Evolutionary conservation across 768 basidiomycete species (phyloP).

Genomic region (Hebeloma cylindrosporum): DNA sequence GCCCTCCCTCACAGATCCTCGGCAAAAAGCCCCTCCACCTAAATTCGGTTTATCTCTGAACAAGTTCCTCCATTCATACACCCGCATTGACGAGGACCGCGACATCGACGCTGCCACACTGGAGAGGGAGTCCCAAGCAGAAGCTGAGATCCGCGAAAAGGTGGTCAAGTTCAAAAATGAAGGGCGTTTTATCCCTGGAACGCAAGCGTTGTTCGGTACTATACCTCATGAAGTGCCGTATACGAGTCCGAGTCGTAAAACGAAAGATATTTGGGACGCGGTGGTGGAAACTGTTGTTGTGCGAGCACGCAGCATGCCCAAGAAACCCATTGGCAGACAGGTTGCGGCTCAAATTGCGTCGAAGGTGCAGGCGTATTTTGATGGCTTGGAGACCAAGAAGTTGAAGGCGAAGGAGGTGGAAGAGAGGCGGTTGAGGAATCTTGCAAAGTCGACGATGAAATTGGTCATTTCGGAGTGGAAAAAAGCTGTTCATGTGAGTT

Average conservation of each 20-base stretch:
- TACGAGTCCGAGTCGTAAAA: slow-evolving; percentile 31
- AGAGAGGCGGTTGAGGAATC: slow-evolving; percentile 60
- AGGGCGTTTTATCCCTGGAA: slow-evolving; percentile 41
- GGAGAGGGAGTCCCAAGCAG: slow-evolving; percentile 23
- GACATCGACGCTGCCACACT: slow-evolving; percentile 41
- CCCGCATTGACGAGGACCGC: slow-evolving; percentile 40
- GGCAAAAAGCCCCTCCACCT: slow-evolving; percentile 59
- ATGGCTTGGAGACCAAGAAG: slow-evolving; percentile 58
- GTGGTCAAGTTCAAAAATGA: slow-evolving; percentile 34
- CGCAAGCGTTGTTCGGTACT: slow-evolving; percentile 34
- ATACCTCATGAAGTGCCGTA: slow-evolving; percentile 25
- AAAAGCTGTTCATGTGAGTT: slow-evolving; percentile 77
- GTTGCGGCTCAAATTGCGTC: slow-evolving; percentile 58
- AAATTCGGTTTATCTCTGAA: slow-evolving; percentile 54
- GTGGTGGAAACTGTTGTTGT: slow-evolving; percentile 49
- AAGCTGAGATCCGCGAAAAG: slow-evolving; percentile 36
- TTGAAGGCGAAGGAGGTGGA: slow-evolving; percentile 59
- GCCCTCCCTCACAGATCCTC: slow-evolving; percentile 60
- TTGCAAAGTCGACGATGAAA: slow-evolving; percentile 73
- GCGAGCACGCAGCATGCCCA: slow-evolving; percentile 24
- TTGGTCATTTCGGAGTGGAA: slow-evolving; percentile 82
- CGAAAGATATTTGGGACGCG: slow-evolving; percentile 58
- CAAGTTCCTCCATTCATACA: slow-evolving; percentile 63
- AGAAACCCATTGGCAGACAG: slow-evolving; percentile 35
- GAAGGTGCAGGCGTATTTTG: slow-evolving; percentile 76